Percentiles rank a stretch among this genome's conserved stretches.
phyloP scores from a whole-genome alignment of 768 basidiomycete species.

The Suillus plorans region DNA sequence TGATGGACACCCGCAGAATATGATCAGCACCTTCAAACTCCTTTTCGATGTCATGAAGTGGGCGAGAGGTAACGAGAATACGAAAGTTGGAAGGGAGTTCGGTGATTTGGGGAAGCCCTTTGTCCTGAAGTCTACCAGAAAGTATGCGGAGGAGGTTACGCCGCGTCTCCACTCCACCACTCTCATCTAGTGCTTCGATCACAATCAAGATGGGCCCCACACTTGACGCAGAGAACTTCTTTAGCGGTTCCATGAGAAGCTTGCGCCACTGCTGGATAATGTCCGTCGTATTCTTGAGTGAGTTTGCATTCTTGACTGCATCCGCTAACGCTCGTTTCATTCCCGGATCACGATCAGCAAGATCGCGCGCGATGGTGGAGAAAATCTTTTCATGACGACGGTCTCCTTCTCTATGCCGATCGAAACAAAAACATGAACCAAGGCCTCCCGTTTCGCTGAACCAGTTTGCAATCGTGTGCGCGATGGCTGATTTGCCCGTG shows the following conservation, averaged over 20 bases:
- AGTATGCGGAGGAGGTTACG: constrained; percentile 22
- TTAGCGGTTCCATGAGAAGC: constrained; percentile 16
- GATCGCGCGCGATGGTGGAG: too few relatives aligned
- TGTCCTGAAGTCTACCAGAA: neutral
- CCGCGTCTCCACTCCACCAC: constrained; percentile 11
- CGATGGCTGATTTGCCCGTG: constrained; percentile 17
- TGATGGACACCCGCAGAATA: neutral
- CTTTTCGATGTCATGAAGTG: neutral
- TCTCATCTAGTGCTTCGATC: constrained; percentile 26
- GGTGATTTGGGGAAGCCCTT: neutral
- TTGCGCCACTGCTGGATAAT: constrained; percentile 14
- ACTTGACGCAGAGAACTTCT: neutral
- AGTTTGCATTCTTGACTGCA: neutral
- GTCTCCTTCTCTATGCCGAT: constrained; percentile 3
- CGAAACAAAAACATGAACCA: constrained; percentile 21
- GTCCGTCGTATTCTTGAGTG: neutral
- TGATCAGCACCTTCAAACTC: neutral
- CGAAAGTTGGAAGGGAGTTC: constrained; percentile 9
- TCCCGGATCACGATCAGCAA: constrained; percentile 16
- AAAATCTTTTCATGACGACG: constrained; percentile 19
- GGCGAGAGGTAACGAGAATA: constrained; percentile 12
- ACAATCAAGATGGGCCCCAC: constrained; percentile 25
- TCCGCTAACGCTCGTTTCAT: neutral
- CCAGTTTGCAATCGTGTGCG: constrained; percentile 15
- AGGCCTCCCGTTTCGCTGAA: constrained; percentile 13